Evolutionary conservation across 2,329 filamentous ascomycete species (phyloP).

Genomic region (Bisporella sp.): DNA sequence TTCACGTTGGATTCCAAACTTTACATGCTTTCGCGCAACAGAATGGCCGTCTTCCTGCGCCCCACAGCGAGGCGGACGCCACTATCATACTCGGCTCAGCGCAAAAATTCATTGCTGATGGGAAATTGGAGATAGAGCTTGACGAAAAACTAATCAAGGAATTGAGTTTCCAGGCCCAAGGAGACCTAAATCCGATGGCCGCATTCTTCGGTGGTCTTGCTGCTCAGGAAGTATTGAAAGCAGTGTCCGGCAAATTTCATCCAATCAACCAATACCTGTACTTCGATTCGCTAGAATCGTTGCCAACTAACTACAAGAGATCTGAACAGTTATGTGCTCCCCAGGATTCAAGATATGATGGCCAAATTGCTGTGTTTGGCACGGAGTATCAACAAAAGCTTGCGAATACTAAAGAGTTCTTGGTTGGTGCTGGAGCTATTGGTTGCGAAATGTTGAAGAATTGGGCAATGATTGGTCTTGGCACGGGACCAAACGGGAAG

Average conservation of each 20-base stretch:
- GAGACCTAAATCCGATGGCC: slow-evolving; percentile 86
- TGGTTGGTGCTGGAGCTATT: slow-evolving; percentile 94
- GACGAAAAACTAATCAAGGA: slow-evolving; percentile 91
- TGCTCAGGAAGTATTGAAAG: slow-evolving; percentile 93
- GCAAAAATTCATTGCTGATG: slow-evolving; percentile 68
- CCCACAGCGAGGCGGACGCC: slow-evolving; percentile 82
- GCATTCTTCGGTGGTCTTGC: slow-evolving; percentile 92
- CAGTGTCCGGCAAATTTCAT: slow-evolving; percentile 94
- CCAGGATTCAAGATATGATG: slow-evolving; percentile 80
- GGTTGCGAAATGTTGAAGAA: slow-evolving; percentile 99
- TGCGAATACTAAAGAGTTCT: slow-evolving; percentile 81
- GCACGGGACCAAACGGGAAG: slow-evolving; percentile 78
- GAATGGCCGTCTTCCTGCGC: slow-evolving; percentile 69
- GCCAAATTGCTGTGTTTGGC: slow-evolving; percentile 94
- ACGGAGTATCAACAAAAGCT: slow-evolving; percentile 92
- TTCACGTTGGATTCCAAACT: slow-evolving; percentile 89
- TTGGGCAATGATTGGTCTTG: slow-evolving; percentile 97
- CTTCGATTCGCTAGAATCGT: slow-evolving; percentile 94
- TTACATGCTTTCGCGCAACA: slow-evolving; percentile 76
- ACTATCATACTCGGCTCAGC: slow-evolving; percentile 68
- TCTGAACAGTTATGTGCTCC: slow-evolving; percentile 87
- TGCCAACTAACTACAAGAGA: slow-evolving; percentile 67
- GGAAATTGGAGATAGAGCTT: slow-evolving; percentile 69
- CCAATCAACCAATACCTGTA: slow-evolving; percentile 96
- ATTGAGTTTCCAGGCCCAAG: slow-evolving; percentile 87